Conservation (phyloP, 306 rosid species). For the Styphnolobium japonicum region DNA sequence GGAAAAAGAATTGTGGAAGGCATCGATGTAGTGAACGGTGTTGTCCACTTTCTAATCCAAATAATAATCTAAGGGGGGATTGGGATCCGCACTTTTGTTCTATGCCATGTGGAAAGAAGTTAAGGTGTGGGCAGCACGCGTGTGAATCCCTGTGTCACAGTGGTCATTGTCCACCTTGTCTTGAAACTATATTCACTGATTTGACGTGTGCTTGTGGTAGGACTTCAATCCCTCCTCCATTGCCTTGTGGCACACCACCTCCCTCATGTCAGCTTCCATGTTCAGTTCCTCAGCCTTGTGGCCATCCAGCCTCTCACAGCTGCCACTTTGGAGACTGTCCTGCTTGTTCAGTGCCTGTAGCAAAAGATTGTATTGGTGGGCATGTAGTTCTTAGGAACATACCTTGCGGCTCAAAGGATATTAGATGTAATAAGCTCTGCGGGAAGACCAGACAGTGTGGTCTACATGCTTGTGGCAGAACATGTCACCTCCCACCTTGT, state of each 20-base stretch:
- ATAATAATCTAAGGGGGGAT: constrained; percentile 37
- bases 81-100: constrained; percentile 93
- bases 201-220: constrained; percentile 78
- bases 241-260: constrained; percentile 77
- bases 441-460: constrained; percentile 94
- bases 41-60: constrained; percentile 70
- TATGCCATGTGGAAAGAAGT: constrained; percentile 73
- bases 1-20: constrained; percentile 88
- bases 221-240: constrained; percentile 88
- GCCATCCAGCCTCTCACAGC: constrained; percentile 86
- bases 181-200: constrained; percentile 81
- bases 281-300: constrained; percentile 78
- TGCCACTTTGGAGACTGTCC: constrained; percentile 96
- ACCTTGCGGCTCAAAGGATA: constrained; percentile 90
- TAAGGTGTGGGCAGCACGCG: constrained; percentile 81
- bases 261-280: constrained; percentile 91
- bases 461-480: constrained; percentile 82
- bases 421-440: constrained; percentile 81
- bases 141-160: constrained; percentile 83
- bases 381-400: constrained; percentile 85
- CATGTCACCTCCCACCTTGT: constrained; percentile 75
- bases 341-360: constrained; percentile 75
- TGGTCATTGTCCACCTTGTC: constrained; percentile 95
- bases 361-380: constrained; percentile 88
- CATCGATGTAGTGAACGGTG: constrained; percentile 89